These are phyloP conservation scores for Leucocoprinus sp. DNA, from an alignment of 768 basidiomycete genomes.

Conservation along the genomic window DNA sequence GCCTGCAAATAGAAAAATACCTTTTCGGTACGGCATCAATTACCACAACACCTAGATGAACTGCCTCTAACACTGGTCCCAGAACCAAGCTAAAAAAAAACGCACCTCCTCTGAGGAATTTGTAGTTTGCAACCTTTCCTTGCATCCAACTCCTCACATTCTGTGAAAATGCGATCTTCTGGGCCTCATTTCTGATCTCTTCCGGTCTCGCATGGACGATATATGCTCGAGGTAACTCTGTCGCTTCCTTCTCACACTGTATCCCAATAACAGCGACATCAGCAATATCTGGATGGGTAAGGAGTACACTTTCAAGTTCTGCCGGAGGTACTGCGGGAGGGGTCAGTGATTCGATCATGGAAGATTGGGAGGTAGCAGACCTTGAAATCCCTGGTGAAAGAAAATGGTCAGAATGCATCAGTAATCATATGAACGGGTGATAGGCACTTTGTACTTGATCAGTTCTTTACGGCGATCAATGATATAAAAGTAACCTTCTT, in stretches of 20 bases:
- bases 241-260: slow-evolving; percentile 54
- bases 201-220: slow-evolving; percentile 44
- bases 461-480: slow-evolving; percentile 71
- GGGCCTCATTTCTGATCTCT: slow-evolving; percentile 23
- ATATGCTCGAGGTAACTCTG: slow-evolving; percentile 78
- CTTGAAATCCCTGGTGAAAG: slow-evolving; percentile 60
- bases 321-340: slow-evolving; percentile 65
- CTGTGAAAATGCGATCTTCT: slow-evolving; percentile 35
- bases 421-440: background rate
- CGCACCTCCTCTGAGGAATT: slow-evolving; percentile 69
- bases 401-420: background rate
- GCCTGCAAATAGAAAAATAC: slow-evolving; percentile 21
- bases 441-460: slow-evolving; percentile 61
- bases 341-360: background rate
- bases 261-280: slow-evolving; percentile 82
- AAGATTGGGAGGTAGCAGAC: slow-evolving; percentile 23
- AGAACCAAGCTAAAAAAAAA: slow-evolving; percentile 49
- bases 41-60: slow-evolving; percentile 48
- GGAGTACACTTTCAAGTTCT: slow-evolving; percentile 70
- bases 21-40: slow-evolving; percentile 65
- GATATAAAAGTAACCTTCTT: slow-evolving; percentile 66
- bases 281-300: slow-evolving; percentile 67
- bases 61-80: slow-evolving; percentile 43
- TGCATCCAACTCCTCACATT: slow-evolving; percentile 61
- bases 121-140: slow-evolving; percentile 65